Conservation (phyloP, 768 basidiomycete species). For the Phaffia tasmanica region DNA sequence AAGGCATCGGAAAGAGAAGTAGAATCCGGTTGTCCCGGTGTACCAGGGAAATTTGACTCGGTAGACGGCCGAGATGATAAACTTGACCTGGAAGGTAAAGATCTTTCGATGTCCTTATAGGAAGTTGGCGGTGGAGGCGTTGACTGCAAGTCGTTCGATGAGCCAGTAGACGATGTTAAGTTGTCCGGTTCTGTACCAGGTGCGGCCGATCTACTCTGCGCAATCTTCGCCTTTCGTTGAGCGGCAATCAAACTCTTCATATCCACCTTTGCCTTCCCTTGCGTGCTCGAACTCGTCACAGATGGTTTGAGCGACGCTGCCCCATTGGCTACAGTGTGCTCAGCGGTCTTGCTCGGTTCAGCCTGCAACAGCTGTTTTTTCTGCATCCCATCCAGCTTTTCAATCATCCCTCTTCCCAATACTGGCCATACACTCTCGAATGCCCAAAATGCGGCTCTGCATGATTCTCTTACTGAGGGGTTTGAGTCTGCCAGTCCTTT, state of each 20-base stretch:
- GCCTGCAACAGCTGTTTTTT: conserved; percentile 77
- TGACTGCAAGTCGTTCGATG: too few relatives aligned
- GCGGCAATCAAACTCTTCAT: background rate
- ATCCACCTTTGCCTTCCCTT: background rate
- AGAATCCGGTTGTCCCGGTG: too few relatives aligned
- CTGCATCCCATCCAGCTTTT: conserved; percentile 54
- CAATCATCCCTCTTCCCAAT: conserved; percentile 53
- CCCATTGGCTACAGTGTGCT: background rate
- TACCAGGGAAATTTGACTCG: too few relatives aligned
- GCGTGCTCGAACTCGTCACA: background rate
- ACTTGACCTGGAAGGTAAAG: too few relatives aligned
- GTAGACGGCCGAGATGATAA: too few relatives aligned
- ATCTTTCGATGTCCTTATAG: too few relatives aligned
- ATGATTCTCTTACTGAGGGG: conserved; percentile 61
- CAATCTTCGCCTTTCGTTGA: background rate
- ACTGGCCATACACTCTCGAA: conserved; percentile 67
- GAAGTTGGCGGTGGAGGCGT: too few relatives aligned
- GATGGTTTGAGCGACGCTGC: background rate
- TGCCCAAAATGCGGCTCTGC: conserved; percentile 65
- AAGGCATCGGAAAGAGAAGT: too few relatives aligned
- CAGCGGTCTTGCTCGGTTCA: conserved; percentile 45
- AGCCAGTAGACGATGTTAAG: too few relatives aligned
- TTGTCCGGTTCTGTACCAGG: too few relatives aligned
- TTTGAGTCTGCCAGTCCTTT: conserved; percentile 68
- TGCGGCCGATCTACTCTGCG: too few relatives aligned